Evolutionary conservation across 1,139 yeast species (phyloP).

Genomic region (Diutina siamensis): DNA sequence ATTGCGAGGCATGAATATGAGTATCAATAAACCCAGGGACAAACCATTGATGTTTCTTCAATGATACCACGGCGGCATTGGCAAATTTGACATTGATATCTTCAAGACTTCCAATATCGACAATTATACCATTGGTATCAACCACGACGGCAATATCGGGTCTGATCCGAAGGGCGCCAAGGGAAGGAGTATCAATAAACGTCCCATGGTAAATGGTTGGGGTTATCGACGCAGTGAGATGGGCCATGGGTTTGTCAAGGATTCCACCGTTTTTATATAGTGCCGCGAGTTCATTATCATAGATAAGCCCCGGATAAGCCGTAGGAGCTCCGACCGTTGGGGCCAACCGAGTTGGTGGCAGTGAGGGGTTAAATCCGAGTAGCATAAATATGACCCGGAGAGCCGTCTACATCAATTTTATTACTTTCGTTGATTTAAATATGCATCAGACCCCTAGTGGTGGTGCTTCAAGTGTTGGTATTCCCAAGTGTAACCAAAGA

Average conservation of each 20-base stretch:
- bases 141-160: conserved; percentile 19
- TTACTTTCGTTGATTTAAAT: not conserved
- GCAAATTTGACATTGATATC: not conserved
- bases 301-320: not conserved
- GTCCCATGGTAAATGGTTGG: conserved; percentile 11
- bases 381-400: no score
- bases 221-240: not conserved
- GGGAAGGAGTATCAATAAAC: conserved; percentile 11
- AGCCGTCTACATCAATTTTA: no score
- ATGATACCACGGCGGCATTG: not conserved
- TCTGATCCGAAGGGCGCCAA: conserved; percentile 37
- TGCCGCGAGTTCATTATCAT: not conserved
- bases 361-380: no score
- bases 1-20: conserved; percentile 94
- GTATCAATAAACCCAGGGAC: conserved; percentile 94
- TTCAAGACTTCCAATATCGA: not conserved
- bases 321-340: not conserved
- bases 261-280: not conserved
- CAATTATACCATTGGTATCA: not conserved
- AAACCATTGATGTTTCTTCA: conserved; percentile 29
- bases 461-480: conserved; percentile 69
- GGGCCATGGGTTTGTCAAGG: conserved; percentile 7
- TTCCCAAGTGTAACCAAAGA: conserved; percentile 84
- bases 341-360: conserved; percentile 4
- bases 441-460: conserved; percentile 8